A percentile compares a stretch with the other conserved stretches of the same genome.
phyloP scores from a whole-genome alignment of 1,139 yeast genomes.

The Hyphopichia pseudoburtonii region DNA sequence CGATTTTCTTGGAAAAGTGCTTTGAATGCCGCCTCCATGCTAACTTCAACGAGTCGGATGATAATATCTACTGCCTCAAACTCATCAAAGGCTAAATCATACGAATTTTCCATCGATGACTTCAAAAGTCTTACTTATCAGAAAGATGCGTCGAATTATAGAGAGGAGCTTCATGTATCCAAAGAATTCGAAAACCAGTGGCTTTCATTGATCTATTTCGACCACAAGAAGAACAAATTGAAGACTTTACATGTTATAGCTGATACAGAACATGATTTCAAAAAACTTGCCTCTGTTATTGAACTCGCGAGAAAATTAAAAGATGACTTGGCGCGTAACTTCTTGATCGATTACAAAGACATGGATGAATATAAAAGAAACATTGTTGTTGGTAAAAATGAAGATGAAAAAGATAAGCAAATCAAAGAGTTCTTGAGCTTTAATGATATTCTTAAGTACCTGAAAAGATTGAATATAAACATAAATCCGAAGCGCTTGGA shows the following conservation, averaged over 20 bases:
- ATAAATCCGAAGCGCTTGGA: slow-evolving; percentile 32
- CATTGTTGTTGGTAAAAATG: slow-evolving; percentile 20
- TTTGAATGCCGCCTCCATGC: slow-evolving; percentile 12
- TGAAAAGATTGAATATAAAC: slow-evolving; percentile 69
- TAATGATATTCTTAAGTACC: slow-evolving; percentile 64
- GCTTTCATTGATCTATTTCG: slow-evolving; percentile 75
- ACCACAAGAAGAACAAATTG: slow-evolving; percentile 55
- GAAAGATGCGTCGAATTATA: slow-evolving; percentile 72
- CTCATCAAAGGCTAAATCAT: slow-evolving; percentile 24
- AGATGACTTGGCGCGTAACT: slow-evolving; percentile 32
- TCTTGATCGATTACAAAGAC: slow-evolving; percentile 29
- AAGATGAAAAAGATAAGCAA: slow-evolving; percentile 18
- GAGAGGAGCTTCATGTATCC: slow-evolving; percentile 79
- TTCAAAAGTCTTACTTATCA: slow-evolving; percentile 69
- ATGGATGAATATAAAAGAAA: slow-evolving; percentile 25
- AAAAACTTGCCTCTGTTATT: slow-evolving; percentile 53
- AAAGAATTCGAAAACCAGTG: slow-evolving; percentile 66
- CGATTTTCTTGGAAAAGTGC: slow-evolving; percentile 50
- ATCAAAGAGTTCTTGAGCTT: slow-evolving; percentile 50
- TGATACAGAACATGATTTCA: slow-evolving; percentile 59
- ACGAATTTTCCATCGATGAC: slow-evolving; percentile 63
- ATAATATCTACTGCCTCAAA: slow-evolving; percentile 15
- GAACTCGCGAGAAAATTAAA: slow-evolving; percentile 50
- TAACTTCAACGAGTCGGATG: slow-evolving; percentile 14
- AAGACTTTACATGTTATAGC: slow-evolving; percentile 75